phyloP scores from a whole-genome alignment of 129 eudicot genomes.

The Chrysanthemum lavandulifolium region DNA sequence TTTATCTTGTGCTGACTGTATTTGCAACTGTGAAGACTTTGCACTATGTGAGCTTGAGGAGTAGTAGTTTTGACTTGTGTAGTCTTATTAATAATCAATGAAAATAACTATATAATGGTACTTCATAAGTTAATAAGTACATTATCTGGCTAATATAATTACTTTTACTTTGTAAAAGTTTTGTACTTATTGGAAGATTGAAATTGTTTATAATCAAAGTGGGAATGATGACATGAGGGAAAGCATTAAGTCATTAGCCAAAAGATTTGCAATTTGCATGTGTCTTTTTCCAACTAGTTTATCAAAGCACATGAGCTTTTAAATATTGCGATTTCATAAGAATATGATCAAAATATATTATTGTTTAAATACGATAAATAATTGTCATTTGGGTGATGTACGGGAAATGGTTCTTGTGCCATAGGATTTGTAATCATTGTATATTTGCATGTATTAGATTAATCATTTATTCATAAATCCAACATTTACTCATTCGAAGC shows the following conservation, averaged over 20 bases:
- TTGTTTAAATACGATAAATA: slow-evolving; percentile 8
- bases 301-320: slow-evolving; percentile 9
- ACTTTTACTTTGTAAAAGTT: slow-evolving; percentile 6
- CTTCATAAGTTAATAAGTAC: not conserved
- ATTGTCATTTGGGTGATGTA: not conserved
- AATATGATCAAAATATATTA: not conserved
- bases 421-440: too few species aligned
- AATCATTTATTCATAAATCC: too few species aligned
- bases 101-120: not conserved
- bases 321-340: slow-evolving; percentile 5
- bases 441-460: too few species aligned
- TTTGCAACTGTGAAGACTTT: too few species aligned
- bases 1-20: too few species aligned
- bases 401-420: not conserved
- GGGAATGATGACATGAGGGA: slow-evolving; percentile 23
- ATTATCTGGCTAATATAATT: not conserved
- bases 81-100: too few species aligned
- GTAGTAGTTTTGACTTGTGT: too few species aligned
- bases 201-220: not conserved
- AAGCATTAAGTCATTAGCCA: slow-evolving; percentile 14
- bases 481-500: too few species aligned
- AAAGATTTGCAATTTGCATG: slow-evolving; percentile 26
- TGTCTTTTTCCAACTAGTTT: slow-evolving; percentile 22
- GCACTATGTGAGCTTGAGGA: too few species aligned
- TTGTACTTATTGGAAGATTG: not conserved